Evolutionary conservation across 2,329 filamentous ascomycete genomes (phyloP), one percentile per base, ranked within the genome.

Genomic region (Microcera coccophila): DNA sequence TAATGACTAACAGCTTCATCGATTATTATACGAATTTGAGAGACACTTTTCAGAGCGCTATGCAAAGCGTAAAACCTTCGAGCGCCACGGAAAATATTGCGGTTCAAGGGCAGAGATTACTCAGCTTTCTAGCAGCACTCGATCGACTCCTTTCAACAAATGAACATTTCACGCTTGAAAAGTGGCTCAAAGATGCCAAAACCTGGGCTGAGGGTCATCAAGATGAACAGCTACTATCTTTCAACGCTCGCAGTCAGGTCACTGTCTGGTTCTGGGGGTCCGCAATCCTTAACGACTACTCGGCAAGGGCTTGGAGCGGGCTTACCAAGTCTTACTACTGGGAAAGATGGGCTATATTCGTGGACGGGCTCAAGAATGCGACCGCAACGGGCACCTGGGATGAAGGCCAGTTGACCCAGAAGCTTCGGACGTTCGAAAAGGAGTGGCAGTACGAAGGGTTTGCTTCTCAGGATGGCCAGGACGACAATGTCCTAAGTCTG

Each of bases 281-380:
- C n/a, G 71, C 71, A 0, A 70, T 71, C 53, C 70, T 75, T 32
- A 61, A 51, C 20, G 72, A 75, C 52, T 75, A 75, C 44, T 70
- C 71, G 5, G 67, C 63, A 1, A 73, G 72, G 53, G 56, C 58
- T 22, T 75, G 71, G 72, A 63, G 59, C 10, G 72, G 71, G 3
- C 57, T 76, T 0, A 62, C 74, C 1, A 59, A 58, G 1, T 55
- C 54, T 2, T 76, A 75, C 54, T 74, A 74, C 48, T 34, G 64
- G 5, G 66, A 64, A 12, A 54, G 72, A 7, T 75, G 71, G 72
- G 39, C 62, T 37, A 64, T 63, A 18, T 74, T 74, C 48, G 46
- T 70, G 8, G 51, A 64, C 12, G 72, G 70, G 49, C 49, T 70
- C 38, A 26, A 42, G 11, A 39, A 39, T 36, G 44, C 9, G 14